Evolutionary conservation across 2,329 filamentous ascomycete genomes (phyloP).

Genomic region (Diplodia seriata): DNA sequence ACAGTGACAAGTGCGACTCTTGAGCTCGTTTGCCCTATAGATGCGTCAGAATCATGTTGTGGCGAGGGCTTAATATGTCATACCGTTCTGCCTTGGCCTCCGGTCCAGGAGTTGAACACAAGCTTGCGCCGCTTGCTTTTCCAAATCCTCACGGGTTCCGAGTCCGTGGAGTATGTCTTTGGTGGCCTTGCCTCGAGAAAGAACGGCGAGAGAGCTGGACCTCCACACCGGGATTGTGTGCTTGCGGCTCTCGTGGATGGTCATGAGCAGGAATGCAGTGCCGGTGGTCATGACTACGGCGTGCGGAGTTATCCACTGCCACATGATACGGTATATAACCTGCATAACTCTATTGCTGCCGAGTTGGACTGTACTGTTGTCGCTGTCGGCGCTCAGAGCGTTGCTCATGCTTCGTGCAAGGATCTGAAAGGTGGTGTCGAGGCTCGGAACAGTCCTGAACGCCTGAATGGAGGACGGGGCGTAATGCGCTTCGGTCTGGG

Average conservation of each 20-base stretch:
- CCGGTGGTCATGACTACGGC: neutral
- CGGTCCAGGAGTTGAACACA: too few relatives aligned
- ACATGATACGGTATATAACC: neutral
- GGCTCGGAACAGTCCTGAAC: neutral
- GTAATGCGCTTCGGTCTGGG: neutral
- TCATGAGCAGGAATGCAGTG: neutral
- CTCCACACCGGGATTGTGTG: neutral
- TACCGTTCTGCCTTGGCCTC: too few relatives aligned
- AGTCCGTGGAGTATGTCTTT: too few relatives aligned
- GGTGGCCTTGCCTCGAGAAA: too few relatives aligned
- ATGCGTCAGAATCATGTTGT: too few relatives aligned
- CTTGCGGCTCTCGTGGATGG: neutral
- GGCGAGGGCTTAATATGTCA: too few relatives aligned
- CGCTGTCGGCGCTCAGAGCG: neutral
- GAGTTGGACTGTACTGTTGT: neutral
- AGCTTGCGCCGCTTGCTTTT: too few relatives aligned
- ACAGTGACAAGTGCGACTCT: too few relatives aligned
- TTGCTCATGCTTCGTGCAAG: conserved; percentile 6
- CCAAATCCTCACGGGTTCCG: too few relatives aligned
- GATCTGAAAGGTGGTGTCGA: neutral
- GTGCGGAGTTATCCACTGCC: neutral
- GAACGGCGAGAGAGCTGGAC: neutral
- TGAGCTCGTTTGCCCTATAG: too few relatives aligned
- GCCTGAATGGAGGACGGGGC: neutral
- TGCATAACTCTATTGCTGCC: neutral